These are phyloP conservation scores for Globisporangium nodosum DNA, from an alignment of 352 stramenopile species.

Conservation along the genomic window DNA sequence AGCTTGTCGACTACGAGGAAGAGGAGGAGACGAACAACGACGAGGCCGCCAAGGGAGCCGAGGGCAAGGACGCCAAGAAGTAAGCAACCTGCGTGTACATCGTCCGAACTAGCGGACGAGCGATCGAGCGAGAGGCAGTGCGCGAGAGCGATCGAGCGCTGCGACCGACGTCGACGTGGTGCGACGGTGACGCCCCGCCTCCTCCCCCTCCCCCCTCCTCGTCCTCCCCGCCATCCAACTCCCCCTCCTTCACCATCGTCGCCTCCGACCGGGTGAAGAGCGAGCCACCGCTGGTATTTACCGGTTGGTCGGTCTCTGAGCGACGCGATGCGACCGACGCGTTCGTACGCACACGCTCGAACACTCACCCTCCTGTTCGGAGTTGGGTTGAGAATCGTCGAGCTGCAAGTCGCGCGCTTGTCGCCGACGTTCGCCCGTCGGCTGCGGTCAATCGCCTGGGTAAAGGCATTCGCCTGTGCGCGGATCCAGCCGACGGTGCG, in stretches of 20 bases:
- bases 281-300: neutral
- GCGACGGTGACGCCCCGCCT: slow-evolving; percentile 3
- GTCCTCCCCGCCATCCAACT: slow-evolving; percentile 1
- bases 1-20: slow-evolving; percentile 88
- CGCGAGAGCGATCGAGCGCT: slow-evolving; percentile 1
- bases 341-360: neutral
- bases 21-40: slow-evolving; percentile 77
- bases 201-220: neutral
- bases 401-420: neutral
- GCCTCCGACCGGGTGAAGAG: neutral
- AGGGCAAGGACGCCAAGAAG: slow-evolving; percentile 89
- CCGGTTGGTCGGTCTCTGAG: neutral
- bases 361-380: neutral
- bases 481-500: slow-evolving; percentile 6
- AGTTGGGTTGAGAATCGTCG: neutral
- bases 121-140: neutral
- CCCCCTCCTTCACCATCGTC: slow-evolving; percentile 2
- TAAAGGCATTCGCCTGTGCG: slow-evolving; percentile 1
- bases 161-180: neutral
- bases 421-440: neutral
- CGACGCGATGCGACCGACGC: neutral
- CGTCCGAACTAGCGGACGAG: slow-evolving; percentile 3
- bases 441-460: slow-evolving; percentile 1
- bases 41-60: slow-evolving; percentile 62
- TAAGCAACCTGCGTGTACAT: slow-evolving; percentile 41